Conservation (phyloP, 2,329 filamentous ascomycete species). For the Claviceps maximensis region DNA sequence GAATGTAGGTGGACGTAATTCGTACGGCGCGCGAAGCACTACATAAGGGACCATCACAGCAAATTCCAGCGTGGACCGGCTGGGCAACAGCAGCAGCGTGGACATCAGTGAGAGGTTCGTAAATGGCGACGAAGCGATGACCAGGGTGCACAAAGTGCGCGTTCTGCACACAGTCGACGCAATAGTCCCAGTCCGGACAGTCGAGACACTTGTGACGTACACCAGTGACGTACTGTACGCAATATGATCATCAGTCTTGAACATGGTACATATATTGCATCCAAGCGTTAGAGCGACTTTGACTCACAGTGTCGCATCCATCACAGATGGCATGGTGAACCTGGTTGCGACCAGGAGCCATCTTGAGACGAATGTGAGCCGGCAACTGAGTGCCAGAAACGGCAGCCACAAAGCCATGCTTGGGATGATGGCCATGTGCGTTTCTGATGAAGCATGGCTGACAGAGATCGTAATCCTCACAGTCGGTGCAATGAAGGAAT, state of each 20-base stretch:
- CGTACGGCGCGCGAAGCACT: conserved; percentile 27
- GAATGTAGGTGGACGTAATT: conserved; percentile 56
- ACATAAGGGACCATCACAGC: conserved; percentile 90
- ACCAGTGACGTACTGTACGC: conserved; percentile 55
- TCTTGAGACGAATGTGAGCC: conserved; percentile 48
- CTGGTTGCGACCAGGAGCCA: conserved; percentile 67
- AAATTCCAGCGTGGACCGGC: conserved; percentile 66
- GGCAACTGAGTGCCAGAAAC: conserved; percentile 49
- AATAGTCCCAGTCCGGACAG: conserved; percentile 97
- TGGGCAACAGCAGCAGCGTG: conserved; percentile 10
- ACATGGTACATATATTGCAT: background rate
- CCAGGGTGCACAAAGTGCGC: conserved; percentile 59
- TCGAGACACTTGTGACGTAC: conserved; percentile 92
- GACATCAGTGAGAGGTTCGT: conserved; percentile 45
- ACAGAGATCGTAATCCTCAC: conserved; percentile 89
- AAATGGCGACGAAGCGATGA: conserved; percentile 83
- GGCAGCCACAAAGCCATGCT: conserved; percentile 63
- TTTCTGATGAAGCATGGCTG: conserved; percentile 62
- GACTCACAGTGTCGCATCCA: conserved; percentile 58
- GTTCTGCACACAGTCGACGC: conserved; percentile 57
- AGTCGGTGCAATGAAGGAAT: conserved; percentile 74
- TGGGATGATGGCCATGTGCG: conserved; percentile 82
- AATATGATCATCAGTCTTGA: background rate
- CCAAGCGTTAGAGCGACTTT: background rate
- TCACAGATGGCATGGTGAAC: conserved; percentile 86